Base-by-base conservation (phyloP, 768 basidiomycete genomes). In the Sarcomyxa edulis region DNA sequence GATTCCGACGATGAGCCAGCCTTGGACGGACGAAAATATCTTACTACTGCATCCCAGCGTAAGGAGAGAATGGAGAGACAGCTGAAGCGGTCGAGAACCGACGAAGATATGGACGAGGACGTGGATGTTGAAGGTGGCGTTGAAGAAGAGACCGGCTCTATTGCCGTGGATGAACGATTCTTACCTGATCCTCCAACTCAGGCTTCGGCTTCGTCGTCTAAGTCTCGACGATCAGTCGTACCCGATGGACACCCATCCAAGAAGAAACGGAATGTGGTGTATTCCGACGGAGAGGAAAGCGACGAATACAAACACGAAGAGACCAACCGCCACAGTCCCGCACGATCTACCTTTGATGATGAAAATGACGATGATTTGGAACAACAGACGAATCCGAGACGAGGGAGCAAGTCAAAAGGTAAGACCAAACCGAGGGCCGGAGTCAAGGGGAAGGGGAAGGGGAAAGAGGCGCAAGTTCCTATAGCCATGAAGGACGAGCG, bases 401-500 rank as follows among this genome's bases (percentile, higher is more conserved):
- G 31, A 44, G 45, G 16, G 29, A 32, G 15, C 55, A 57, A 43
- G 44, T 29, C 32, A 47, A 36, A 31, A 21, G 35, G 40, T 24
- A 36, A 35, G 33, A 28, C 25, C 21, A 44, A 40, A 32, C 25
- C 34, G 19, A 36, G 35, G n/a, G 19, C 31, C 35, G 29, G 25
- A 22, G 37, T 42, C 33, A 32, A 63, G 47, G 44, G 32, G 22
- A 30, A 37, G 37, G 53, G 44, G 24, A 65, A 64, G 42, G 55
- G 48, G 30, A 62, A 58, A 48, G 54, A 44, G 22, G 60, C 54
- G 39, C 50, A 58, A 39, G 66, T 55, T 33, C 60, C 64, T 25
- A 53, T 69, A n/a, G 27, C 51, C 40, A 58, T 64, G 31, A 67
- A 59, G 43, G 69, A 71, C 45, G 69, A 71, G 43, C 59, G 71